phyloP scores from a whole-genome alignment of 2,329 filamentous ascomycete genomes.

The Chalaropsis ovoidea region DNA sequence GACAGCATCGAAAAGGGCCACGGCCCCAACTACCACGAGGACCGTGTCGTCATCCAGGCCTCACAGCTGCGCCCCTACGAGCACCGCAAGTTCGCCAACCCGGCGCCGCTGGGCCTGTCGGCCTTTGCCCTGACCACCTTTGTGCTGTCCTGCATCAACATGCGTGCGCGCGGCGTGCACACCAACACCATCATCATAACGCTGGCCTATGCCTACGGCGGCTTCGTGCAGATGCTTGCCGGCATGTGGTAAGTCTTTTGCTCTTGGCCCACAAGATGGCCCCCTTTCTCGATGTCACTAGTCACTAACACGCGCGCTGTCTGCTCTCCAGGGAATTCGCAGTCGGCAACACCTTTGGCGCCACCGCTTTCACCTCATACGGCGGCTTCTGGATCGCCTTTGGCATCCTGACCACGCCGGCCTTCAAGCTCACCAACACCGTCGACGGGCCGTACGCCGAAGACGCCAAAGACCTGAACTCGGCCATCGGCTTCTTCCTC shows the following conservation, averaged over 20 bases:
- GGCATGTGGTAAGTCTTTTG: conserved; percentile 84
- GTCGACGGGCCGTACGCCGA: conserved; percentile 39
- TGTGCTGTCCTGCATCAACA: conserved; percentile 64
- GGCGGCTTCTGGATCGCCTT: conserved; percentile 77
- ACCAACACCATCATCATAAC: conserved; percentile 57
- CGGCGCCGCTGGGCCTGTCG: conserved; percentile 63
- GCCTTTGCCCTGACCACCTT: conserved; percentile 80
- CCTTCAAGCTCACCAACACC: conserved; percentile 48
- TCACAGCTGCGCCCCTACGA: conserved; percentile 53
- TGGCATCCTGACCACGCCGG: conserved; percentile 59
- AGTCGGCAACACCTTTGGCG: conserved; percentile 78
- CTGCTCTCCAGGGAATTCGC: conserved; percentile 60
- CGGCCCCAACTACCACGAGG: conserved; percentile 22
- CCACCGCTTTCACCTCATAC: conserved; percentile 69
- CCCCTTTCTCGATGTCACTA: too few relatives aligned
- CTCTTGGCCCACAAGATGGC: too few relatives aligned
- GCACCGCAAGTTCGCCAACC: conserved; percentile 67
- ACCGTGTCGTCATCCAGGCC: conserved; percentile 45
- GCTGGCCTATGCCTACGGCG: conserved; percentile 64
- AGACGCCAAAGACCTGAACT: conserved; percentile 40
- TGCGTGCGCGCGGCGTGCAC: conserved; percentile 50
- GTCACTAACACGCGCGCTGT: not conserved
- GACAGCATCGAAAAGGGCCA: conserved; percentile 24
- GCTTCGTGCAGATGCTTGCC: conserved; percentile 65
- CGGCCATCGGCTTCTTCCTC: conserved; percentile 64